These are phyloP conservation scores for Trapa bicornis DNA, from an alignment of 345 rosid species.

Conservation along the genomic window DNA sequence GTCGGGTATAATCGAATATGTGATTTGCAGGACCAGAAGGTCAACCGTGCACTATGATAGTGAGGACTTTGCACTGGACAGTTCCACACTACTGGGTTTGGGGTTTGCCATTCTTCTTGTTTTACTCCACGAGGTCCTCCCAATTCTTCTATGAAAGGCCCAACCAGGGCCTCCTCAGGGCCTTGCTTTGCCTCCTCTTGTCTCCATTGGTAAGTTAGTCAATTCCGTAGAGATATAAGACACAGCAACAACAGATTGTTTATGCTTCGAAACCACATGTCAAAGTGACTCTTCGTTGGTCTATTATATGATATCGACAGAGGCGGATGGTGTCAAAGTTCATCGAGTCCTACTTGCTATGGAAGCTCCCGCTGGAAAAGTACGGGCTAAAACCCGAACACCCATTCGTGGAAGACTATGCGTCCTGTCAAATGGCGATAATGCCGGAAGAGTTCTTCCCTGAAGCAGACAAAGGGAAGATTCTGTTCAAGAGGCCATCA, in stretches of 20 bases:
- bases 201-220: constrained; percentile 33
- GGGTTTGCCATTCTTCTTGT: constrained; percentile 61
- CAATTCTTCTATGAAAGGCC: constrained; percentile 48
- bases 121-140: constrained; percentile 51
- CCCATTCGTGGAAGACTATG: constrained; percentile 44
- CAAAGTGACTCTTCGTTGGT: neutral
- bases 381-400: constrained; percentile 49
- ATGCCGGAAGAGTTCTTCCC: constrained; percentile 43
- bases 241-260: neutral
- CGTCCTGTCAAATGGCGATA: constrained; percentile 52
- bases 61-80: constrained; percentile 56
- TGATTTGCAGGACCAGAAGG: constrained; percentile 27
- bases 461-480: constrained; percentile 47
- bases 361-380: constrained; percentile 38
- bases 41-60: constrained; percentile 45
- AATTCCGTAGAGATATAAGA: neutral
- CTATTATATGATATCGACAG: constrained; percentile 9
- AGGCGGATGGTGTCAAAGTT: constrained; percentile 35
- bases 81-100: constrained; percentile 46
- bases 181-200: constrained; percentile 26
- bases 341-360: constrained; percentile 39
- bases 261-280: neutral
- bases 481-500: constrained; percentile 31
- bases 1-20: neutral
- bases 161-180: constrained; percentile 23